Evolutionary conservation across 2,329 filamentous ascomycete species (phyloP).

Genomic region (Monilinia fructigena): DNA sequence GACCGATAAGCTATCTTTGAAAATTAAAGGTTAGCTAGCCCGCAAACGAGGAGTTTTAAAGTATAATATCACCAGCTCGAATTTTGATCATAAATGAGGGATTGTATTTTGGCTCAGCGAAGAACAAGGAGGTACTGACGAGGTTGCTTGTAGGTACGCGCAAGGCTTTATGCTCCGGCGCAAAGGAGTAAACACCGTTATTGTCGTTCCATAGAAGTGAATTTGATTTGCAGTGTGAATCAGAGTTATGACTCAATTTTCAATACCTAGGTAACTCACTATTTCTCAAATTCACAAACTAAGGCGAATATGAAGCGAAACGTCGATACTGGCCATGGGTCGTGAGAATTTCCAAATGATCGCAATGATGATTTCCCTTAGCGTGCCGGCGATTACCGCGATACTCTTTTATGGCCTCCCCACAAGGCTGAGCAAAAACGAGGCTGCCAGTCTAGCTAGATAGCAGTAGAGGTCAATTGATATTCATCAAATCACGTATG

Average conservation of each 20-base stretch:
- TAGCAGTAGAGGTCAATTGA: not conserved
- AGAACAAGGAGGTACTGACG: constrained; percentile 15
- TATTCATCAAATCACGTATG: not conserved
- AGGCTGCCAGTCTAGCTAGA: not conserved
- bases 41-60: not conserved
- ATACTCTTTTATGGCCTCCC: not conserved
- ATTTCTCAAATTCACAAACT: not conserved
- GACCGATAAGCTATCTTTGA: not conserved
- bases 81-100: constrained; percentile 3
- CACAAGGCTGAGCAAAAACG: constrained; percentile 15
- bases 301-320: constrained; percentile 1
- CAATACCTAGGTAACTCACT: not conserved
- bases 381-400: constrained; percentile 19
- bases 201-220: constrained; percentile 23
- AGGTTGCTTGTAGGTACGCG: constrained; percentile 22
- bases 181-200: constrained; percentile 22
- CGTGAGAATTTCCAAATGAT: constrained; percentile 24
- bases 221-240: constrained; percentile 13
- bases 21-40: not conserved
- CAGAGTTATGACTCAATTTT: not conserved
- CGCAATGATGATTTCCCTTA: constrained; percentile 25
- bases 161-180: constrained; percentile 25
- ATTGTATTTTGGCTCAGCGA: not conserved
- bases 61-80: not conserved
- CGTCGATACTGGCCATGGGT: not conserved